Base-by-base conservation (phyloP, 176 grass and related monocot genomes). In the Carex cristatella region DNA sequence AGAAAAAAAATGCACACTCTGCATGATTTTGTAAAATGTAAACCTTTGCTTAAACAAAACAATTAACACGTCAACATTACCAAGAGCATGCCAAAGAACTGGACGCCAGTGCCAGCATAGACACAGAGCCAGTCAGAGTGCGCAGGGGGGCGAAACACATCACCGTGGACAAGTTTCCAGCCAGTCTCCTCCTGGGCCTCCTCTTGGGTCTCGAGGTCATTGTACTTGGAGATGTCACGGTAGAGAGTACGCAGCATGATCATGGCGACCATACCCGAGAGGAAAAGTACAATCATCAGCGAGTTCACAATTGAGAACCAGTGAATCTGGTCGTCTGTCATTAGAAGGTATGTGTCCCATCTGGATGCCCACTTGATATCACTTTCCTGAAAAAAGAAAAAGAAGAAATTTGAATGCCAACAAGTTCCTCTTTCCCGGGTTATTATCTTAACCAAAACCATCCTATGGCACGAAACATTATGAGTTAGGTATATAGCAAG, bases 281-380 rank as follows among this genome's bases (percentile, higher is more conserved):
- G 91, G 91, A 97, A 97, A 61, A 97, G 94, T 58, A 97, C 91
- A 7, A 97, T 97, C 94, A 97, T 97, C 55, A 97, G 88, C 54
- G 94, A 97, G 87, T 97, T 97, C 40, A 97, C 91, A 74, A 97
- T 97, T 48, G 94, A 97, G 86, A 97, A 97, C 94, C 94, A 97
- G 84, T 97, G 94, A 78, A 97, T 97, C 79, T 97, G 94, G 74
- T 97, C 94, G 44, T 97, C 94, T 23, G 91, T 91, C 94, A 97
- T 97, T 62, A 97, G 86, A 63, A 97, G 90, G 85, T 97, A 97
- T 30, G 88, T 90, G 32, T 97, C 94, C 91, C 94, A 97, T 58
- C 94, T 88, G 86, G 94, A 97, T 85, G 94, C 94, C 94, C 94
- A 97, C 86, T 94, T 97, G 70, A 97, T 84, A 78, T 97, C 91